Base-by-base conservation (phyloP, 805 yeast genomes). In the Hyphopichia homilentoma region DNA sequence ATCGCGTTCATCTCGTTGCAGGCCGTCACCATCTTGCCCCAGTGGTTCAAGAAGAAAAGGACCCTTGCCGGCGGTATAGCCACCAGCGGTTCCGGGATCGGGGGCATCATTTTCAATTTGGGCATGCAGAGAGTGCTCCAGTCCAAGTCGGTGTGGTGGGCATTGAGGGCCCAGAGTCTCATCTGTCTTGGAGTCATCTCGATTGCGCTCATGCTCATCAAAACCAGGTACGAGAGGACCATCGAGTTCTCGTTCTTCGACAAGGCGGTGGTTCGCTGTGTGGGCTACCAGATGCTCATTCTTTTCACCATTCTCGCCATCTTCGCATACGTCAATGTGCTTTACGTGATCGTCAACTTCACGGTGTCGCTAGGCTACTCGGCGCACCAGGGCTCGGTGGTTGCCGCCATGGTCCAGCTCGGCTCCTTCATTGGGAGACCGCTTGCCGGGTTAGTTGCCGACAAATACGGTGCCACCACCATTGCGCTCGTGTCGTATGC, bases 41-140 rank as follows among this genome's bases (percentile, higher is more conserved):
- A 77, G 34, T 83, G 84, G 82, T 84, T 84, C 50, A 54, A 74
- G 27, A 79, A 74, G 41, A 78, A 61, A 37, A 65, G 89, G 43
- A 79, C 79, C 19, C 48, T 69, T n/a, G 77, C 77, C 1, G 45
- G 61, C 30, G 75, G 77, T 2, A 13, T 75, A 3, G 59, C 68
- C 3, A 61, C 74, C 1, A 63, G 75, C 6, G 81, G 79, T 0
- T 65, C 75, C 5, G 80, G 79, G 8, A 46, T 61, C 14, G 79
- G 79, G 13, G 81, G 81, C 12, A 54, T 75, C 5, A 41, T 69
- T 11, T 74, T 65, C 46, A 68, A 67, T 36, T 52, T 73, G 39
- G 77, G 70, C 4, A 59, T 75, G 68, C 71, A 73, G 42, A 56
- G 61, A 26, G 45, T 75, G 7, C 52, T 72, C 21, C 47, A 60